Base-by-base conservation (phyloP, 2,329 filamentous ascomycete species). In the Stenocarpella maydis region DNA sequence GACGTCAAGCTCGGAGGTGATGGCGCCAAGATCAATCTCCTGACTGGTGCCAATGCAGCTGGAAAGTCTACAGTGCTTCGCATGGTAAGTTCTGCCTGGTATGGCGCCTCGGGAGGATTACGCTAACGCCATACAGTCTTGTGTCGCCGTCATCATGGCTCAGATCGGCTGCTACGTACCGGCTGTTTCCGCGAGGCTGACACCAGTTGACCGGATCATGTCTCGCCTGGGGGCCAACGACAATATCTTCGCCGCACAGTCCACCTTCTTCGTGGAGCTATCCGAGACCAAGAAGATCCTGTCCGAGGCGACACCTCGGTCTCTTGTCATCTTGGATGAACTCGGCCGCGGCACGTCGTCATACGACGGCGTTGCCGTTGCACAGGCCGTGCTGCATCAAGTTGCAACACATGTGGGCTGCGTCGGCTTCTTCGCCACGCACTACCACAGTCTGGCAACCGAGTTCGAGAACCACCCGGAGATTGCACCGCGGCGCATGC, bases 261-360 rank as follows among this genome's bases (percentile, higher is more conserved):
- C 93, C 17, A 99, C 96, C 2, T 99, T 99, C 85, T 98, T 99
- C 77, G 95, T 99, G 34, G 96, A 99, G 80, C 84, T 99, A 2
- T 95, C 94, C 0, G 96, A 99, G 79, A 99, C 96, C 0, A 97
- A 98, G 84, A 98, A 98, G 85, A 99, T 99, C 63, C 86, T 99
- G 0, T 90, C 93, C 0, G 96, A 98, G 82, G 96, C 96, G 0
- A 98, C 95, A 0, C 92, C 95, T 0, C 92, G 95, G 14, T 98
- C 94, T 0, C 89, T 99, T 0, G 96, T 99, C 67, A 99, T 99
- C 74, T 89, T 99, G 1, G 96, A 99, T 79, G 96, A 99, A 78
- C 90, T 99, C 0, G 96, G 96, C 58, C 93, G 96, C 72, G 96
- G 96, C 65, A 99, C 96, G 0, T 95, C 91, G 70, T 97, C 93